phyloP scores from a whole-genome alignment of 83 land plant species.

The Diphasiastrum complanatum region DNA sequence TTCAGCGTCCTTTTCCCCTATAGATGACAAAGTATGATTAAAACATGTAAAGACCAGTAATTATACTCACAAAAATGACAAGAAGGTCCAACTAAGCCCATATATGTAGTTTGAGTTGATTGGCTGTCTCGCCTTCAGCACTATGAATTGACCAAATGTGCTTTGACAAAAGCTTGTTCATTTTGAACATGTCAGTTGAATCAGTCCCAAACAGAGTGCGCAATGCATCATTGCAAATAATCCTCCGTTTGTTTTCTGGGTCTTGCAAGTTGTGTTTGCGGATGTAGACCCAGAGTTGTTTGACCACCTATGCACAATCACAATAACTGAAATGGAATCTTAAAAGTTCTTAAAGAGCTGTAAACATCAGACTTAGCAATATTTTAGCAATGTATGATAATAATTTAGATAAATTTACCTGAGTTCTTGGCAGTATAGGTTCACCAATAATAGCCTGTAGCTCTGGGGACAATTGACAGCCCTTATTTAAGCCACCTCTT shows the following conservation, averaged over 20 bases:
- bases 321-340: background rate
- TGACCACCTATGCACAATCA: conserved; percentile 1
- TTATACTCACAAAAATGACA: too few species aligned
- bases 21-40: too few species aligned
- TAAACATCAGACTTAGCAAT: background rate
- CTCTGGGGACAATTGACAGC: background rate
- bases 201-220: conserved; percentile 1
- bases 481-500: background rate
- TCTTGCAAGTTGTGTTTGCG: conserved; percentile 8
- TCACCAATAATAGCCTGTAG: background rate
- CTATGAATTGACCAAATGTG: conserved; percentile 1
- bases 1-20: too few species aligned
- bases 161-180: conserved; percentile 16
- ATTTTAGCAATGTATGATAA: background rate
- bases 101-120: too few species aligned
- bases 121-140: too few species aligned
- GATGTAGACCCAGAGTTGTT: conserved; percentile 5
- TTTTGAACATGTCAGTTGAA: conserved; percentile 5
- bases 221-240: conserved; percentile 10
- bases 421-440: background rate
- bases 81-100: too few species aligned
- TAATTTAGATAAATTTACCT: background rate
- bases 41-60: too few species aligned
- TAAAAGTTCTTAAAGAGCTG: background rate
- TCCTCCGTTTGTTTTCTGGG: conserved; percentile 1